A percentile compares a stretch with the other conserved stretches of the same genome.
phyloP scores from a whole-genome alignment of 192 early-diverging fungal genomes.

The Linnemannia exigua region DNA sequence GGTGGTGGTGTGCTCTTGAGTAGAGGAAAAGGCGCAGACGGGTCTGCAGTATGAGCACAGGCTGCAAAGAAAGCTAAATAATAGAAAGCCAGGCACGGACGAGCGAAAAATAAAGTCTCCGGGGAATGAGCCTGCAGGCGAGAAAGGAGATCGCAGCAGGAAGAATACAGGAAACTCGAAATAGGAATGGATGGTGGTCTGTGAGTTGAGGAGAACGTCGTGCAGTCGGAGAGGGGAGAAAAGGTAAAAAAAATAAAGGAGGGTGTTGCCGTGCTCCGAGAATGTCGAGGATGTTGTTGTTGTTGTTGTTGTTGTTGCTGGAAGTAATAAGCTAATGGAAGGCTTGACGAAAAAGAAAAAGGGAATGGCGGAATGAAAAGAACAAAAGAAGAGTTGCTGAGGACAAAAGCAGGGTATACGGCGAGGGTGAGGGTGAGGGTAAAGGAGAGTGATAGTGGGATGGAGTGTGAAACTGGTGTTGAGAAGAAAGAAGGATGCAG shows the following conservation, averaged over 20 bases:
- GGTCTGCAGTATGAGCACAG: background rate
- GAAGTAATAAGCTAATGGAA: background rate
- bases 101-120: background rate
- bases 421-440: background rate
- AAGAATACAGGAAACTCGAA: background rate
- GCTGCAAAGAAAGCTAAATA: background rate
- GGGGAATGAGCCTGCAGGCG: background rate
- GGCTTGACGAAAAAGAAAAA: background rate
- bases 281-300: background rate
- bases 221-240: background rate
- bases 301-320: background rate
- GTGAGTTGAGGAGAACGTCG: background rate
- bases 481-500: background rate
- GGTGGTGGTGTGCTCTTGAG: background rate
- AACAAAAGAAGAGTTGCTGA: too few relatives aligned
- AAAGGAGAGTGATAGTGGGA: background rate
- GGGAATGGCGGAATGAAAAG: background rate
- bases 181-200: background rate
- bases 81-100: background rate
- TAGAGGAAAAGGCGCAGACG: background rate
- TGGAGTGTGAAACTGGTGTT: background rate
- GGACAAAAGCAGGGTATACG: background rate
- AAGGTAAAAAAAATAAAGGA: background rate
- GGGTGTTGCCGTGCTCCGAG: background rate
- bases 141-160: background rate